Evolutionary conservation across 2,329 filamentous ascomycete species (phyloP).

Genomic region (Fusarium euwallaceae): DNA sequence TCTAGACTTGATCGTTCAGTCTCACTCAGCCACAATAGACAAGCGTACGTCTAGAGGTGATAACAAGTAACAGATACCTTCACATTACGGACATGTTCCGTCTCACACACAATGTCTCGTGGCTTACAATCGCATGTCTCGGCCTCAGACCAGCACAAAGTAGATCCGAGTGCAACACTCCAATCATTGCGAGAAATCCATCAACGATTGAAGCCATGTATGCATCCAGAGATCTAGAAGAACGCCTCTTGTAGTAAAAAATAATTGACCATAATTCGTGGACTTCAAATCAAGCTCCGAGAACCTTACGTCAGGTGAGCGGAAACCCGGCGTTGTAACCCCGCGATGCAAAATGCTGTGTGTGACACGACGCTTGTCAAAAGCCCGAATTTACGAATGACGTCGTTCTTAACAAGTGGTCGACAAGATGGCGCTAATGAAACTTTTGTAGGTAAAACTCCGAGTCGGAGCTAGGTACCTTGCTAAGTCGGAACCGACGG

Average conservation of each 20-base stretch:
- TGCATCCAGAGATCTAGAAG: not conserved
- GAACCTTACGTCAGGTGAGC: not conserved
- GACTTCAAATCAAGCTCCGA: slow-evolving; percentile 2
- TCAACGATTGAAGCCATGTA: no score
- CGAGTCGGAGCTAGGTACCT: not conserved
- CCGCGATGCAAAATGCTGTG: not conserved
- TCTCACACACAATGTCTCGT: not conserved
- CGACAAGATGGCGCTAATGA: not conserved
- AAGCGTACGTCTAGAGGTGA: not conserved
- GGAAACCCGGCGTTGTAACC: not conserved
- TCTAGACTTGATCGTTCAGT: not conserved
- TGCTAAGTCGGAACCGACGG: not conserved
- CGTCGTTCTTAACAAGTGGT: not conserved
- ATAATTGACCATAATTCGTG: not conserved
- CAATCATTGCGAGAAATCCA: not conserved
- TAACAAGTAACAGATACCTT: not conserved
- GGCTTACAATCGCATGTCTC: not conserved
- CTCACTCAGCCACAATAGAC: not conserved
- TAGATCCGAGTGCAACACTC: not conserved
- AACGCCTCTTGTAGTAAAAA: not conserved
- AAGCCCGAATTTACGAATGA: slow-evolving; percentile 6
- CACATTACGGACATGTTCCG: not conserved
- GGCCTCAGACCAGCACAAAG: not conserved
- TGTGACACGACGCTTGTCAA: not conserved
- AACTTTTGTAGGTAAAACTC: not conserved